phyloP scores from a whole-genome alignment of 208 protist genomes.

The Trypanosoma lewisi region DNA sequence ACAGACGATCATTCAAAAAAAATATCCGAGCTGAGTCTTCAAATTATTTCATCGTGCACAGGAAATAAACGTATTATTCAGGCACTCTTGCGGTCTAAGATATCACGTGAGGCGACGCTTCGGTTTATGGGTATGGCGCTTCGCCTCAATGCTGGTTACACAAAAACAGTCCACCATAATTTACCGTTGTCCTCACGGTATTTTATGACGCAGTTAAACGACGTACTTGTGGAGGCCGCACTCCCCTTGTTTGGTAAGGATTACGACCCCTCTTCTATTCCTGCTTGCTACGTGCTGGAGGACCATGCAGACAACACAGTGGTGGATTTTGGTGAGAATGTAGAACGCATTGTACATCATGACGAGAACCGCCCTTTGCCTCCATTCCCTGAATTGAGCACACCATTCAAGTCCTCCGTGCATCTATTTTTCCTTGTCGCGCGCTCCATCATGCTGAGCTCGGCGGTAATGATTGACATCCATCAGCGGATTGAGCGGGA shows the following conservation, averaged over 20 bases:
- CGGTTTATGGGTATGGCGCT: conserved; percentile 64
- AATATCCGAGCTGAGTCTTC: conserved; percentile 54
- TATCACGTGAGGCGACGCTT: conserved; percentile 63
- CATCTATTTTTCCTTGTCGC: conserved; percentile 85
- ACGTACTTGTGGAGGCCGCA: conserved; percentile 65
- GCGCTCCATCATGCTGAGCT: conserved; percentile 51
- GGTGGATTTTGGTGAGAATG: conserved; percentile 49
- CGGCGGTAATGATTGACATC: conserved; percentile 55
- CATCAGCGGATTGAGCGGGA: conserved; percentile 57
- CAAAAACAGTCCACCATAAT: conserved; percentile 77
- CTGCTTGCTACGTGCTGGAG: conserved; percentile 62
- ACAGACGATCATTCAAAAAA: conserved; percentile 39
- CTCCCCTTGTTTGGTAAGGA: conserved; percentile 56
- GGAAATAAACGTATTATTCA: conserved; percentile 59
- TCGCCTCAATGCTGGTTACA: conserved; percentile 73
- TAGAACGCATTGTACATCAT: conserved; percentile 80
- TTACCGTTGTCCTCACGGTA: conserved; percentile 69
- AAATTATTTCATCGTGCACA: conserved; percentile 38
- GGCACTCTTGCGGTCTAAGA: conserved; percentile 50
- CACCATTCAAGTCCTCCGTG: conserved; percentile 58
- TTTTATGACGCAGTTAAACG: conserved; percentile 80
- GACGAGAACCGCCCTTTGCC: conserved; percentile 60
- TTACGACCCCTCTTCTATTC: conserved; percentile 36
- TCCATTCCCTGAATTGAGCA: conserved; percentile 16
- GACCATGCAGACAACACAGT: conserved; percentile 33